phyloP scores from a whole-genome alignment of 371 early-diverging fungal species.

The Capillidium heterosporum region DNA sequence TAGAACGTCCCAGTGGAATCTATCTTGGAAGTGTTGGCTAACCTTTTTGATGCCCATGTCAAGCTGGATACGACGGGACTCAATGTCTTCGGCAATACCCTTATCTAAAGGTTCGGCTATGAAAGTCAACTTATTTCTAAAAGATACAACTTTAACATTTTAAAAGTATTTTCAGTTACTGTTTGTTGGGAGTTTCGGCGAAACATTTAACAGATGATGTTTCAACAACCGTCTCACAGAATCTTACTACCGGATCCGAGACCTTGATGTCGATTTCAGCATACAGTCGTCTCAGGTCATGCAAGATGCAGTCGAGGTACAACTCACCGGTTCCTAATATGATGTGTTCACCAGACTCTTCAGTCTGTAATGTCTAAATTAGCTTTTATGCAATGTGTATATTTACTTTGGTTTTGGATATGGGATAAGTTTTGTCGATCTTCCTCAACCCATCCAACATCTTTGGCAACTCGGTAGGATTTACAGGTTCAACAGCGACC shows the following conservation, averaged over 20 bases:
- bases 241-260: constrained; percentile 87
- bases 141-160: not conserved
- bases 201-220: constrained; percentile 86
- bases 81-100: constrained; percentile 82
- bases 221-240: constrained; percentile 91
- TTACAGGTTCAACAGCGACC: constrained; percentile 90
- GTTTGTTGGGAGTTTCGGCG: constrained; percentile 95
- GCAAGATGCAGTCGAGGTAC: constrained; percentile 88
- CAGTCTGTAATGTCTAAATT: constrained; percentile 26
- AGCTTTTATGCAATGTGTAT: not conserved
- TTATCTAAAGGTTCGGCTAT: constrained; percentile 88
- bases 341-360: constrained; percentile 94
- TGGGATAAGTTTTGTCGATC: constrained; percentile 87
- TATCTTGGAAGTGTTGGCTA: constrained; percentile 55
- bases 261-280: constrained; percentile 93
- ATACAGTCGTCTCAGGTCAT: constrained; percentile 84
- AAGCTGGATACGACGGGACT: constrained; percentile 23
- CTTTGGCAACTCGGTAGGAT: constrained; percentile 91
- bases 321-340: constrained; percentile 87
- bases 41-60: constrained; percentile 58
- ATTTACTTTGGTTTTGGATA: constrained; percentile 60
- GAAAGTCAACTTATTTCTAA: constrained; percentile 83
- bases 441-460: constrained; percentile 93
- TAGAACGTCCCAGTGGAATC: constrained; percentile 86
- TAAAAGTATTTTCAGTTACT: constrained; percentile 20